Conservation (phyloP, 176 grass and related monocot genomes). For the Juncus inflexus region DNA sequence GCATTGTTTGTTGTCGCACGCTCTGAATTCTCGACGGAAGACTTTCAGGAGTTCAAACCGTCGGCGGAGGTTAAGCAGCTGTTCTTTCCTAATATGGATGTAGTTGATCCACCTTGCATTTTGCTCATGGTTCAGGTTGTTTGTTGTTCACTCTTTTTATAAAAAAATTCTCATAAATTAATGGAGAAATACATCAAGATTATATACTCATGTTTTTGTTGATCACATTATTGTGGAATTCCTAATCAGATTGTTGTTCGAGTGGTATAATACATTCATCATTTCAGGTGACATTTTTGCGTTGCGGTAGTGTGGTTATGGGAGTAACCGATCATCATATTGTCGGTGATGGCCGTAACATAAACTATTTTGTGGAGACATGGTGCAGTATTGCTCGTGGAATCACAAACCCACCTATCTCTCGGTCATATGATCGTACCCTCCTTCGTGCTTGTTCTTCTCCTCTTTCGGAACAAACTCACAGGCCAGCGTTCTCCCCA, state of each 20-base stretch:
- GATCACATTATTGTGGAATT: background rate
- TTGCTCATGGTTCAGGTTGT: constrained; percentile 16
- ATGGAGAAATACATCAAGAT: too few relatives aligned
- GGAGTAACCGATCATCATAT: constrained; percentile 1
- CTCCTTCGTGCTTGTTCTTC: background rate
- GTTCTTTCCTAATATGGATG: constrained; percentile 11
- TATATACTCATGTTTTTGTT: background rate
- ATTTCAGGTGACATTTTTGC: constrained; percentile 4
- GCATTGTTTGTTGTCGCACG: constrained; percentile 7
- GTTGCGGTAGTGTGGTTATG: background rate
- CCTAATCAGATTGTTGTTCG: background rate
- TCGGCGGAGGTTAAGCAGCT: background rate
- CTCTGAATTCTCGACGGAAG: constrained; percentile 1
- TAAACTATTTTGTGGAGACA: background rate
- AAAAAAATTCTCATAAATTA: too few relatives aligned
- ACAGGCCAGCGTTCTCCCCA: too few relatives aligned
- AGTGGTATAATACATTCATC: background rate
- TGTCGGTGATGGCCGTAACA: background rate
- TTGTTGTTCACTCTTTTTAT: background rate
- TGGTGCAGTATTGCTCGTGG: constrained; percentile 2
- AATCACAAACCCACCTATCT: background rate
- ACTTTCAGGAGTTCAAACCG: background rate
- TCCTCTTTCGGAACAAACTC: background rate
- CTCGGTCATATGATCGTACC: constrained; percentile 6
- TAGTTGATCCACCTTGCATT: background rate